Base-by-base conservation (phyloP, 2,329 filamentous ascomycete species). In the Fusarium albidum region DNA sequence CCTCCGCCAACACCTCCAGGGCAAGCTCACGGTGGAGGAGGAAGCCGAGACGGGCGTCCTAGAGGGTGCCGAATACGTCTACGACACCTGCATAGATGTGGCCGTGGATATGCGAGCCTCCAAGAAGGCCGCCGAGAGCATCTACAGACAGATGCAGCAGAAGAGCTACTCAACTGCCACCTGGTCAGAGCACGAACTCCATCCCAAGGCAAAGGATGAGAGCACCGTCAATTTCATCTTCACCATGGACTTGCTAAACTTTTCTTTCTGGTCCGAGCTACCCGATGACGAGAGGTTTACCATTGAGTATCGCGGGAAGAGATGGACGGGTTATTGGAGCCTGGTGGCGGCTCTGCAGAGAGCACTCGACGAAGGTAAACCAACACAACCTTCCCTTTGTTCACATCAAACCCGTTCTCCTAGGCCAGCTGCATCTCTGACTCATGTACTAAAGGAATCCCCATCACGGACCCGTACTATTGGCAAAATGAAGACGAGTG, bases 301-400 rank as follows among this genome's bases (percentile, higher is more conserved):
- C 9, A 83, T 99, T 34, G 87, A 91, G 51, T 98, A 97, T 73
- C 83, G 82, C 38, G 92, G 86, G 25, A 88, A 85, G 72, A 85
- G 75, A 51, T 98, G 92, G 92, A 97, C 92, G 0, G 95, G 95
- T 4, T 99, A 99, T 73, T 96, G 91, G 88, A 96, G 92, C 71
- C 76, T 99, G 49, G 91, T 98, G 15, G 95, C 95, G 18, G 85
- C 90, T 17, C 73, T 99, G 66, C 91, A 93, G 72, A 82, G 95
- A 66, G 96, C 92, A 3, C 76, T 98, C 34, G 92, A 98, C 44
- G 93, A 97, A 79, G 89, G 90, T 75, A 38, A 52, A 71, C 69
- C n/a, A n/a, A n/a, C n/a, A n/a, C n/a, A n/a, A n/a, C n/a, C n/a
- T n/a, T n/a, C n/a, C n/a, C n/a, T n/a, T n/a, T n/a, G n/a, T n/a